Conservation (phyloP, 2,329 filamentous ascomycete species). For the Myriosclerotinia scirpicola region DNA sequence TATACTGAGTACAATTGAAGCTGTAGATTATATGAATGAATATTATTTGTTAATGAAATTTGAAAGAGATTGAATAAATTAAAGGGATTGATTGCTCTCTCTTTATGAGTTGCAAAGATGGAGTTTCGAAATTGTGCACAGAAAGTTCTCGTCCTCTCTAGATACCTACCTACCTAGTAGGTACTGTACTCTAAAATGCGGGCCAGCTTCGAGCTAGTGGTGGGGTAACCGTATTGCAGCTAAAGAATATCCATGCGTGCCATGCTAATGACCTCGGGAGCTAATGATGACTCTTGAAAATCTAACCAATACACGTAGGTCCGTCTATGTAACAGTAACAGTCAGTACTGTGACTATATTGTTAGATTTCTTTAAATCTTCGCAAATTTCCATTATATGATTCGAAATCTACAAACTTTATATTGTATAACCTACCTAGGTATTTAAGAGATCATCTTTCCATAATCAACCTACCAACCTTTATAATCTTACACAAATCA, state of each 20-base stretch:
- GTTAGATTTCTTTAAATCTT: not conserved
- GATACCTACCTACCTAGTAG: no score
- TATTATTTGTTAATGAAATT: not conserved
- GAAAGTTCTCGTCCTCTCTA: constrained; percentile 16
- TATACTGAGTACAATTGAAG: not conserved
- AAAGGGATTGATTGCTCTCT: not conserved
- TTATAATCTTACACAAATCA: no score
- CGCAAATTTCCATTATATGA: not conserved
- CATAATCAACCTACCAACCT: no score
- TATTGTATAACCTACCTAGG: no score
- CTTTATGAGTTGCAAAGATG: not conserved
- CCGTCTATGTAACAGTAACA: not conserved
- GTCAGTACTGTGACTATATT: no score
- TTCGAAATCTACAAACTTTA: not conserved
- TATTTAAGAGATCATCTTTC: no score
- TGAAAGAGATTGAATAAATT: not conserved
- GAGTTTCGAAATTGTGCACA: not conserved
- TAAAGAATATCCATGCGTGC: no score
- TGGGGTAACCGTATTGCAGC: not conserved
- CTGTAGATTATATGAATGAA: not conserved
- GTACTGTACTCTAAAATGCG: not conserved
- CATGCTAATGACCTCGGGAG: not conserved
- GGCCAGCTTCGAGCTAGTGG: not conserved
- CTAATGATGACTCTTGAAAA: not conserved
- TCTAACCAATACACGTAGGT: not conserved